Evolutionary conservation across 1,284 basidiomycete species (phyloP).

Genomic region (Ceratobasidium sp.): DNA sequence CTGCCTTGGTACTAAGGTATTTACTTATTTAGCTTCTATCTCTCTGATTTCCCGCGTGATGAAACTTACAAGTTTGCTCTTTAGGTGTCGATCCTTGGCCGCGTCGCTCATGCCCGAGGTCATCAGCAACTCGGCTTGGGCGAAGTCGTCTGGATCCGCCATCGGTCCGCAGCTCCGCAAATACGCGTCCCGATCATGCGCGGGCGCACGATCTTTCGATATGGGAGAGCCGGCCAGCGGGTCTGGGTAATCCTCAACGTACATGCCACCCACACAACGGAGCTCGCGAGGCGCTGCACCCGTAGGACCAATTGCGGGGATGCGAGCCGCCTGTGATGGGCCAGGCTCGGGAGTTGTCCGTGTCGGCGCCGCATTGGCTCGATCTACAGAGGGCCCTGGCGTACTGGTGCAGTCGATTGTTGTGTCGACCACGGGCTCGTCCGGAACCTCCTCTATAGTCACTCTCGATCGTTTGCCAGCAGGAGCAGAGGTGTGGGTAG

Average conservation of each 20-base stretch:
- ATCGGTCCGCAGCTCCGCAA: not conserved
- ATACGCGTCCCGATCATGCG: not conserved
- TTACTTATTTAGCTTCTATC: not conserved
- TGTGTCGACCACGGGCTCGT: too few relatives aligned
- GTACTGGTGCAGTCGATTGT: too few relatives aligned
- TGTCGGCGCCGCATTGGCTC: too few relatives aligned
- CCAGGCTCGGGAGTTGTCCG: too few relatives aligned
- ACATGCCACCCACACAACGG: not conserved
- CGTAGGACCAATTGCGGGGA: not conserved
- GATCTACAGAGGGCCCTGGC: too few relatives aligned
- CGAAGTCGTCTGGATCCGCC: conserved; percentile 6
- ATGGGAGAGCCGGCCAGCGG: conserved; percentile 15
- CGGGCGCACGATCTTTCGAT: not conserved
- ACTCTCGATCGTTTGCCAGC: not conserved
- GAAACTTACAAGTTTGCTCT: conserved; percentile 16
- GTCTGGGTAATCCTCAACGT: conserved; percentile 4
- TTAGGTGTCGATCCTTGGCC: not conserved
- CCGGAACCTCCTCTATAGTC: not conserved
- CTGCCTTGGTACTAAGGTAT: not conserved
- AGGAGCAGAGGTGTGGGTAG: not conserved
- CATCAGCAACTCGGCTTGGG: conserved; percentile 22
- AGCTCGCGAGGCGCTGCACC: not conserved
- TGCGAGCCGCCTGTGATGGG: too few relatives aligned
- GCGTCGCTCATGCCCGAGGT: not conserved
- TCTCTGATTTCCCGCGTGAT: too few relatives aligned